Evolutionary conservation across 441 rosid genomes (phyloP), one percentile per base, ranked within the genome.

Genomic region (Gossypium schwendimanii): DNA sequence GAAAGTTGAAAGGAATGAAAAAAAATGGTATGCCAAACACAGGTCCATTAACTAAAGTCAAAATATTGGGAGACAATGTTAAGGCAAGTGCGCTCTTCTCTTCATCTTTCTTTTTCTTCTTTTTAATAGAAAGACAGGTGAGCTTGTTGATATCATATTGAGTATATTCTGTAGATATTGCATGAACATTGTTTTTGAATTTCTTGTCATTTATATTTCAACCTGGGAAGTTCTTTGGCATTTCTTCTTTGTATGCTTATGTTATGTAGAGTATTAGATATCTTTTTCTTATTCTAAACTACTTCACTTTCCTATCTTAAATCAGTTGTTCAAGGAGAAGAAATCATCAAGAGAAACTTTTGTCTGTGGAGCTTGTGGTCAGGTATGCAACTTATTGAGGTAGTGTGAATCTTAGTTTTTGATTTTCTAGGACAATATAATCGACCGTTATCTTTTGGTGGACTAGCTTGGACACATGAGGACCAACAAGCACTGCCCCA

Each of bases 391-490:
- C 54, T 76, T 69, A 68, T 67, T 39, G 59, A 73, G 70, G 73
- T 71, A 55, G 61, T 69, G 53, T 57, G 64, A 33, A 49, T 55
- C 58, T 62, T 50, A 26, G 23, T 26, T 55, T 62, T 21, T 50
- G 61, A 70, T 60, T 62, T 50, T 77, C 41, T 54, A 54, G 33
- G 70, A 31, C 31, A 45, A 33, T 79, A 70, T 69, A 45, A 20
- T 65, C 44, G 55, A 70, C 69, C 64, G 14, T 54, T 47, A 71
- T 60, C 53, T 76, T 78, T 75, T 69, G 57, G 53, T 63, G 77
- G 75, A 76, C 73, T 92, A 96, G 99, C 89, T 84, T 84, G 99
- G 99, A 70, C 99, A 93, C 85, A 96, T 91, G 99, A 96, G 93
- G 82, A 96, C 99, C 83, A 96, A 96, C 87, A 91, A 96, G 76